A percentile compares a stretch with the other conserved stretches of the same genome.
phyloP scores from a whole-genome alignment of 805 yeast genomes.

The Spathaspora sp. region DNA sequence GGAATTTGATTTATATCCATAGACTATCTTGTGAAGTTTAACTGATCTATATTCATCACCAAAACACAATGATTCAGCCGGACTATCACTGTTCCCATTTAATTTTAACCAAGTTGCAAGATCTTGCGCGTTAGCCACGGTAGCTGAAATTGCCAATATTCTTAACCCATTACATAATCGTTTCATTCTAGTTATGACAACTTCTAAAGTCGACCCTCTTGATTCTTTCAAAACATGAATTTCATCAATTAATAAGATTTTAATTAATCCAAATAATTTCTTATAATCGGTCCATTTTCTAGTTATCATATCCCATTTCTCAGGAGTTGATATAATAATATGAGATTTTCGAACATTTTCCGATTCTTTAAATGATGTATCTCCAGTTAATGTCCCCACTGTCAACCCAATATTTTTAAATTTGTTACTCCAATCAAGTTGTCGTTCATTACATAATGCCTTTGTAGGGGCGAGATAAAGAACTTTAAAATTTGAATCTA shows the following conservation, averaged over 20 bases:
- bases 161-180: constrained; percentile 7
- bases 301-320: constrained; percentile 58
- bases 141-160: constrained; percentile 37
- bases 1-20: constrained; percentile 35
- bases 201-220: constrained; percentile 26
- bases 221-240: constrained; percentile 23
- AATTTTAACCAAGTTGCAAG: constrained; percentile 25
- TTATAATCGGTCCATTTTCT: constrained; percentile 46
- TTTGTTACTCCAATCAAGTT: constrained; percentile 41
- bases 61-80: constrained; percentile 38
- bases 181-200: constrained; percentile 14
- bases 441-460: constrained; percentile 51
- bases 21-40: constrained; percentile 35
- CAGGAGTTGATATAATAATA: constrained; percentile 57
- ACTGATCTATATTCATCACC: constrained; percentile 50
- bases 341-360: constrained; percentile 46
- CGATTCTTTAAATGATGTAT: constrained; percentile 43
- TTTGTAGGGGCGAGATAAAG: constrained; percentile 61
- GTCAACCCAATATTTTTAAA: constrained; percentile 36
- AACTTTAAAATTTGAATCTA: constrained; percentile 24
- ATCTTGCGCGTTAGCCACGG: constrained; percentile 50
- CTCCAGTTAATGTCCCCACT: constrained; percentile 54
- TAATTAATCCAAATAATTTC: constrained; percentile 12
- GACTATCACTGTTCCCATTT: constrained; percentile 2
- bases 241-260: constrained; percentile 23